These are phyloP conservation scores for Prosopis cineraria DNA, from an alignment of 306 rosid genomes.

Conservation along the genomic window DNA sequence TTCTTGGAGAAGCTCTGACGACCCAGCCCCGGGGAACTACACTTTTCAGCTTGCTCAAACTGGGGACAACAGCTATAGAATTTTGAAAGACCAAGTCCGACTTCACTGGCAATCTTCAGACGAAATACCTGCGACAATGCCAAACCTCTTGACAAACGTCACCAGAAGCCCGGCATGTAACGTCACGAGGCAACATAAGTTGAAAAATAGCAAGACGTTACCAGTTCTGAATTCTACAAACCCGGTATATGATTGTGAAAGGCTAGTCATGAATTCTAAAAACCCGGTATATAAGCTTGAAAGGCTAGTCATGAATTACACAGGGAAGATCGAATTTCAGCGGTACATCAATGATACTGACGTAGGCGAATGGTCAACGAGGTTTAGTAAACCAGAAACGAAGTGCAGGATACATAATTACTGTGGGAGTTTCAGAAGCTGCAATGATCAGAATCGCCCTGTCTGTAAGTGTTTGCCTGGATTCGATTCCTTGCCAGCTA, in stretches of 20 bases:
- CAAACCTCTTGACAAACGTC: too few relatives aligned
- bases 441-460: not conserved
- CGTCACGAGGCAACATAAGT: too few relatives aligned
- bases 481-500: conserved; percentile 30
- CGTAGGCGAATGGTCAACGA: not conserved
- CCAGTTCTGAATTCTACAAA: too few relatives aligned
- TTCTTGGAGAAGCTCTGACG: conserved; percentile 28
- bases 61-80: not conserved
- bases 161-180: too few relatives aligned
- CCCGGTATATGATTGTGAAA: too few relatives aligned
- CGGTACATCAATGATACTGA: not conserved
- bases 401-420: conserved; percentile 9
- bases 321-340: conserved; percentile 6
- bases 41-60: conserved; percentile 1
- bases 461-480: conserved; percentile 56
- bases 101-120: conserved; percentile 23
- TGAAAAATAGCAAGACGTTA: too few relatives aligned
- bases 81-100: not conserved
- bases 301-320: conserved; percentile 34
- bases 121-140: too few relatives aligned
- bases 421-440: conserved; percentile 47
- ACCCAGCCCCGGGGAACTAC: conserved; percentile 25
- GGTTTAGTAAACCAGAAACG: conserved; percentile 5
- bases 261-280: too few relatives aligned
- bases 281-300: too few relatives aligned